A percentile compares a stretch with the other conserved stretches of the same genome.
Evolutionary conservation across 805 yeast genomes (phyloP).

Genomic region (Cyberlindnera subsufficiens): DNA sequence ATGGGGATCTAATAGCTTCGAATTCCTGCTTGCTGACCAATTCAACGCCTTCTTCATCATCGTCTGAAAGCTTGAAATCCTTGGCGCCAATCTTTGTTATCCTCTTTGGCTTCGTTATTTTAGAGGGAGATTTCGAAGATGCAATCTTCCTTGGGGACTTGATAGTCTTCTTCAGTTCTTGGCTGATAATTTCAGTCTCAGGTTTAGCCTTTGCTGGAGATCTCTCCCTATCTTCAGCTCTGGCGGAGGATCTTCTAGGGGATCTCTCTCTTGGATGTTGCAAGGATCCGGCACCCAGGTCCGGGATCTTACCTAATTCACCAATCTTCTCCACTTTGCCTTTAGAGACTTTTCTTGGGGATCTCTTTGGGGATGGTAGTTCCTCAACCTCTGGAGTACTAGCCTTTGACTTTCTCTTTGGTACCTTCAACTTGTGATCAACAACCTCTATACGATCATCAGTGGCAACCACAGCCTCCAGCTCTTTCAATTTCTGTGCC

Average conservation of each 20-base stretch:
- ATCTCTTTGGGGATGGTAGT: slow-evolving; percentile 1
- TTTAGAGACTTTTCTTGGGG: slow-evolving; percentile 13
- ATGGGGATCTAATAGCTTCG: slow-evolving; percentile 5
- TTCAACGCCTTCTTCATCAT: slow-evolving; percentile 4
- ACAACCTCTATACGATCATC: slow-evolving; percentile 37
- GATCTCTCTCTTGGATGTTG: slow-evolving; percentile 10
- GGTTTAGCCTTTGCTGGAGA: slow-evolving; percentile 1
- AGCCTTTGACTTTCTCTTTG: slow-evolving; percentile 3
- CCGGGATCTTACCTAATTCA: slow-evolving; percentile 12
- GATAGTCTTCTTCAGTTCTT: neutral
- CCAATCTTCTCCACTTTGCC: slow-evolving; percentile 1
- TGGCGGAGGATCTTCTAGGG: slow-evolving; percentile 5
- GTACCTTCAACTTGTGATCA: neutral
- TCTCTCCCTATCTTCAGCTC: neutral
- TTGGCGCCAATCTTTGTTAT: neutral
- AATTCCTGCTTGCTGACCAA: slow-evolving; percentile 2
- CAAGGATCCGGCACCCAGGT: slow-evolving; percentile 4
- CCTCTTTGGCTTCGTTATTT: neutral
- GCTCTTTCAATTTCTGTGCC: slow-evolving; percentile 30
- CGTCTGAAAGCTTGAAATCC: slow-evolving; percentile 1
- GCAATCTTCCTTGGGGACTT: slow-evolving; percentile 1
- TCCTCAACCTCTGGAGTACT: too few species aligned
- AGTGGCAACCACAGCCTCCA: slow-evolving; percentile 26
- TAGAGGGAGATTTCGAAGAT: neutral
- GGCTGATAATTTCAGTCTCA: neutral